Evolutionary conservation across 2,329 filamentous ascomycete species (phyloP).

Genomic region (Penicillium sclerotigenum): DNA sequence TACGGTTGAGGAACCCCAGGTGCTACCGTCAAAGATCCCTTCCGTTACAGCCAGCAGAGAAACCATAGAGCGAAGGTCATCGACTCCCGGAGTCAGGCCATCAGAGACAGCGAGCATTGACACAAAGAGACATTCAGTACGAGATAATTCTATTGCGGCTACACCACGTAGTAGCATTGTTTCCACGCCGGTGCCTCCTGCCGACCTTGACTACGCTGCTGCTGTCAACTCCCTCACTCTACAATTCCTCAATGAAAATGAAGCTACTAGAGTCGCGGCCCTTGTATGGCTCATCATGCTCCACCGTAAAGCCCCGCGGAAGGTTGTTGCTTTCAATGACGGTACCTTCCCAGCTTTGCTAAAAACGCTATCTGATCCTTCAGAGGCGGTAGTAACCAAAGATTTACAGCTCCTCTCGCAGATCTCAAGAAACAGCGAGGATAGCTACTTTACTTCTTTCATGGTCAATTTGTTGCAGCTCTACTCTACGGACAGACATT

Average conservation of each 20-base stretch:
- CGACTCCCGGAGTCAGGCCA: conserved; percentile 35
- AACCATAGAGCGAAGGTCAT: conserved; percentile 41
- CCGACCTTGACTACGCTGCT: conserved; percentile 89
- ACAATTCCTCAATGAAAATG: conserved; percentile 93
- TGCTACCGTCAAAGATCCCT: conserved; percentile 39
- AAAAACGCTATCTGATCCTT: conserved; percentile 92
- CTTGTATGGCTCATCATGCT: conserved; percentile 97
- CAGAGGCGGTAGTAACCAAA: conserved; percentile 91
- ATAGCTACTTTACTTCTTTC: conserved; percentile 95
- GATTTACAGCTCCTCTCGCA: conserved; percentile 92
- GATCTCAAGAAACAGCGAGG: conserved; percentile 93
- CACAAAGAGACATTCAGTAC: conserved; percentile 30
- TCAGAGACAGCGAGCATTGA: conserved; percentile 30
- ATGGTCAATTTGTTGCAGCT: conserved; percentile 96
- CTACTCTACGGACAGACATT: conserved; percentile 87
- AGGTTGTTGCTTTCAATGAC: conserved; percentile 92
- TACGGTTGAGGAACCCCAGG: conserved; percentile 40
- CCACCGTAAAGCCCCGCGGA: conserved; percentile 88
- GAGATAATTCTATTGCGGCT: conserved; percentile 34
- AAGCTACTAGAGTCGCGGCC: conserved; percentile 89
- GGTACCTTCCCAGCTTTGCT: conserved; percentile 93
- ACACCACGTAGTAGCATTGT: conserved; percentile 48
- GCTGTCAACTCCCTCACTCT: conserved; percentile 90
- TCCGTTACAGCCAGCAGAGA: conserved; percentile 39
- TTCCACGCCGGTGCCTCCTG: conserved; percentile 47